These are phyloP conservation scores for Gossypium rotundifolium DNA, from an alignment of 345 rosid species.

Conservation along the genomic window DNA sequence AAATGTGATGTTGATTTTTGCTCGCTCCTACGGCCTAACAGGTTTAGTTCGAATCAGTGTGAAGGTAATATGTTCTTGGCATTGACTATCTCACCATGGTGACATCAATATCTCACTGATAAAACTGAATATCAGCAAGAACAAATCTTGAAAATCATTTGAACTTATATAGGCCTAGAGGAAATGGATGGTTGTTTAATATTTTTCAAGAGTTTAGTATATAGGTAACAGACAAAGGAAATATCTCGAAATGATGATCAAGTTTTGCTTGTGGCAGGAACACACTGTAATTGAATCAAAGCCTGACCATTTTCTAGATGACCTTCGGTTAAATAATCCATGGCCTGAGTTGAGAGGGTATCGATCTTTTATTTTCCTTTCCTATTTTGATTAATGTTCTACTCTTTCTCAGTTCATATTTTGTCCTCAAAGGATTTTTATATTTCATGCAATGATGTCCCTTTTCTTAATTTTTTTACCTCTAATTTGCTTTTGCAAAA, in stretches of 20 bases:
- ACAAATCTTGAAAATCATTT: background rate
- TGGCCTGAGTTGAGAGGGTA: constrained; percentile 89
- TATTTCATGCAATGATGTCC: background rate
- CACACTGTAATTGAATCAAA: constrained; percentile 87
- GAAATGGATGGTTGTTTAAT: background rate
- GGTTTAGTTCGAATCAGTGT: constrained; percentile 85
- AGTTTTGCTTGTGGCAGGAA: constrained; percentile 45
- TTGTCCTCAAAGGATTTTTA: background rate
- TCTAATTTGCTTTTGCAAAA: background rate
- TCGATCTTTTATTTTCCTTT: background rate
- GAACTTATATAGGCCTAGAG: background rate
- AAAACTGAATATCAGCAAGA: background rate
- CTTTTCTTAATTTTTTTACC: background rate
- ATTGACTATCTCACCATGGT: background rate
- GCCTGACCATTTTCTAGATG: constrained; percentile 95
- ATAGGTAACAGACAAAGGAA: background rate
- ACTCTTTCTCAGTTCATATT: background rate
- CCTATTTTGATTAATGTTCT: background rate
- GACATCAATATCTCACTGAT: background rate
- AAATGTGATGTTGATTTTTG: constrained; percentile 79
- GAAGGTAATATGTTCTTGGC: constrained; percentile 43
- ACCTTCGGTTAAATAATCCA: constrained; percentile 90
- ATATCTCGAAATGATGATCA: background rate
- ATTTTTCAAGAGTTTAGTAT: too few relatives aligned
- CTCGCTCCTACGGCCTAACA: constrained; percentile 91